phyloP scores from a whole-genome alignment of 345 rosid species.

The Brassica rapa region DNA sequence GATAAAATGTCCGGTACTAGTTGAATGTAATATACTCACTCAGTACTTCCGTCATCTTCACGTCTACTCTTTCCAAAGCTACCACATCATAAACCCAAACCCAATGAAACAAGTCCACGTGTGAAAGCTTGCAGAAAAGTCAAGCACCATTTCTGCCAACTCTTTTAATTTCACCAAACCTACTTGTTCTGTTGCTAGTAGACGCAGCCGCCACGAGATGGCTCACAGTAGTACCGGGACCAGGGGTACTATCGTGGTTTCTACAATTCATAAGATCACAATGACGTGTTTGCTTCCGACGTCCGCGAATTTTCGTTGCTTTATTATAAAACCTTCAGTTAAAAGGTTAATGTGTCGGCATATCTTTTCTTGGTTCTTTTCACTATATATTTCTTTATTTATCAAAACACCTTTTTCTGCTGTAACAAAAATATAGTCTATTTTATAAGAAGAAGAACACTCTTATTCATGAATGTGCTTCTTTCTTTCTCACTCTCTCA shows the following conservation, averaged over 20 bases:
- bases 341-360: constrained; percentile 30
- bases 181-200: constrained; percentile 17
- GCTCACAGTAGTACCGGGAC: not conserved
- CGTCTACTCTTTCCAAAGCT: constrained; percentile 26
- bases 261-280: not conserved
- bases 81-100: constrained; percentile 3
- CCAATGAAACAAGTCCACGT: not conserved
- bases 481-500: not conserved
- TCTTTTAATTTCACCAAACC: constrained; percentile 9
- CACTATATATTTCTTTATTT: constrained; percentile 17
- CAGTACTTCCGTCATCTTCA: constrained; percentile 32
- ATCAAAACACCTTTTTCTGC: constrained; percentile 16
- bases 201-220: constrained; percentile 38
- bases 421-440: not conserved
- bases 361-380: not conserved
- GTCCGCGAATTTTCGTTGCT: constrained; percentile 29
- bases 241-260: not conserved
- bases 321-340: constrained; percentile 33
- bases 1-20: not conserved
- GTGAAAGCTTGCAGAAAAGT: constrained; percentile 31
- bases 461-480: constrained; percentile 16
- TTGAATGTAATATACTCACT: not conserved
- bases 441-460: constrained; percentile 31
- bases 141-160: constrained; percentile 30
- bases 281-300: constrained; percentile 27